phyloP scores from a whole-genome alignment of 2,329 filamentous ascomycete species.

The Colletotrichum phormii region DNA sequence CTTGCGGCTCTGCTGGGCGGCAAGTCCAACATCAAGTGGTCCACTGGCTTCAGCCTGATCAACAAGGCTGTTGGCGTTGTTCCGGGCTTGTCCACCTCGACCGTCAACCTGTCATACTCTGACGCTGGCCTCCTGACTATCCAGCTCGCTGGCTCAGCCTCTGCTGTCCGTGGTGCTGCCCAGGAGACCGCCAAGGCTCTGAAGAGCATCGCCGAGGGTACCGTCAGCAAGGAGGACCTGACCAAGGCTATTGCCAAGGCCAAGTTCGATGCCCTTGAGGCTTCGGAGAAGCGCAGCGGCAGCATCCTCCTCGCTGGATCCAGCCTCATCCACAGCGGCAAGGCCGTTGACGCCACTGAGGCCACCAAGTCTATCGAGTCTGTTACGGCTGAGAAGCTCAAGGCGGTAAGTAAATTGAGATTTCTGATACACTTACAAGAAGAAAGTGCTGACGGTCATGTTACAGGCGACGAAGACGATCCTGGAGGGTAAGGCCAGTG shows the following conservation, averaged over 20 bases:
- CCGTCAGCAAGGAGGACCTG: slow-evolving; percentile 85
- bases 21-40: slow-evolving; percentile 94
- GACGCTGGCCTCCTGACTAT: slow-evolving; percentile 92
- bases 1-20: slow-evolving; percentile 91
- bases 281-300: slow-evolving; percentile 80
- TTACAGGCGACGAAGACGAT: slow-evolving; percentile 86
- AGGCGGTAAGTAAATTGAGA: slow-evolving; percentile 73
- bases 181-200: slow-evolving; percentile 83
- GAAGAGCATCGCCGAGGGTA: slow-evolving; percentile 82
- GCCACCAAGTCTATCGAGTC: slow-evolving; percentile 82
- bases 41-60: slow-evolving; percentile 89
- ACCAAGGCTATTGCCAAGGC: slow-evolving; percentile 92
- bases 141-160: slow-evolving; percentile 80
- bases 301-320: slow-evolving; percentile 87
- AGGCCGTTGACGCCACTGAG: slow-evolving; percentile 86
- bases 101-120: slow-evolving; percentile 87
- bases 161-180: slow-evolving; percentile 79
- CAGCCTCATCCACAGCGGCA: slow-evolving; percentile 82
- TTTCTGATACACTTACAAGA: not conserved
- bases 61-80: slow-evolving; percentile 79
- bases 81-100: slow-evolving; percentile 75
- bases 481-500: slow-evolving; percentile 87
- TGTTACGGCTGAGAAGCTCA: slow-evolving; percentile 86
- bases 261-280: slow-evolving; percentile 91
- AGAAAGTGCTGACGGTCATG: slow-evolving; percentile 44